Conservation (phyloP, 352 stramenopile species). For the Pythium monospermum region DNA sequence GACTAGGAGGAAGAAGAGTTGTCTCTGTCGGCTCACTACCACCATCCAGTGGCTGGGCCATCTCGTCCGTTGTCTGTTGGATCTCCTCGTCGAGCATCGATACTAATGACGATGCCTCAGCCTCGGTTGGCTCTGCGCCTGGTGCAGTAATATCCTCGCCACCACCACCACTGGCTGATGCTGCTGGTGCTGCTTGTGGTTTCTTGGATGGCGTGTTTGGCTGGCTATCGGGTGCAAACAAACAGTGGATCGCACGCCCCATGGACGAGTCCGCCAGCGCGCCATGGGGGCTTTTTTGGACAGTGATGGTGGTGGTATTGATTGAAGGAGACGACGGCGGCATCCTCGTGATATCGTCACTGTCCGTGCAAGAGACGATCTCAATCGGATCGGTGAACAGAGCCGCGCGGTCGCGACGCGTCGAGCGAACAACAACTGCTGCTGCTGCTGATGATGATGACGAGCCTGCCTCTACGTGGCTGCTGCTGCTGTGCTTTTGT, state of each 20-base stretch:
- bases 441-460: not conserved
- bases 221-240: conserved; percentile 39
- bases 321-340: no score
- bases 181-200: conserved; percentile 7
- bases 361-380: conserved; percentile 4
- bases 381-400: conserved; percentile 16
- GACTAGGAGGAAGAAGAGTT: no score
- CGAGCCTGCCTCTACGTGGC: not conserved
- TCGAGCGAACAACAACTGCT: no score
- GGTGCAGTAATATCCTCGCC: conserved; percentile 7
- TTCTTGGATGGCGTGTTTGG: conserved; percentile 19
- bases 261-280: conserved; percentile 53
- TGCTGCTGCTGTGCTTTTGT: conserved; percentile 1
- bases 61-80: not conserved
- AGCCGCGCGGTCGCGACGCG: conserved; percentile 1
- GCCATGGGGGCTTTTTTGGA: conserved; percentile 36
- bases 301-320: no score
- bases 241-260: conserved; percentile 41
- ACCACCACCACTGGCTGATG: conserved; percentile 8
- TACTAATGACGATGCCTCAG: conserved; percentile 3
- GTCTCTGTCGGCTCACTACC: no score
- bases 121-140: no score
- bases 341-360: not conserved
- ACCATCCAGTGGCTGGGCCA: no score
- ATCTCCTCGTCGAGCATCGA: conserved; percentile 10